Base-by-base conservation (phyloP, 148 eudicot species). In the Cornus kousa region DNA sequence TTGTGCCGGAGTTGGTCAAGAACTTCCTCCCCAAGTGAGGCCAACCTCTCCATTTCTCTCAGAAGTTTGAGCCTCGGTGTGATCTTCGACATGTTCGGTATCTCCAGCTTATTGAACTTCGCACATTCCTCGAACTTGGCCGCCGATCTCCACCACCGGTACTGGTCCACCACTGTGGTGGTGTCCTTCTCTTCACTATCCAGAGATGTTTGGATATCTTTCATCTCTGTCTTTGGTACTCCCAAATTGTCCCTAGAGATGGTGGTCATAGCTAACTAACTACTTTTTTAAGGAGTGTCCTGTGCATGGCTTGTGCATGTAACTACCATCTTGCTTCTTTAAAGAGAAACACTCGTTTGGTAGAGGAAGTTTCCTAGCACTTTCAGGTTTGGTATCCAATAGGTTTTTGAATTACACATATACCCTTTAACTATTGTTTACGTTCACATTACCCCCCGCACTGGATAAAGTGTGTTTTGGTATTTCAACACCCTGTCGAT, bases 131-230 rank as follows among this genome's bases (percentile, higher is more conserved):
- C 85, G 2, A 40, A 24, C 8, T 86, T 84, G 9, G 81, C 79
- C 10, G 82, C 74, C 1, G 84, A 66, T 22, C 91, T 82, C 89
- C 91, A 89, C 91, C 91, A 89, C 10, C 76, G 79, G 70, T n/a
- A n/a, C n/a, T 39, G 74, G 23, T 68, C 48, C 48, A 43, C 59
- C 59, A 16, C 17, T 4, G 59, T 4, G 2, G 59, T 2, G 59
- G 12, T 16, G 59, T 16, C 0, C 59, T 5, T 14, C 11, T 53
- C 59, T 53, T 53, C 59, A 53, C 4, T 16, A 4, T 53, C 13
- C 0, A 14, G 59, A 53, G 17, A 53, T 2, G 19, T 12, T 12
- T 53, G 59, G 6, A 43, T 43, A 17, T 53, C 59, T 16, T 53
- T 53, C 59, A 13, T 53, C 17, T 11, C 19, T 53, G 19, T 13